Percentiles rank a stretch among this genome's conserved stretches.
Evolutionary conservation across 805 yeast species (phyloP).

Genomic region (Zygotorulaspora florentina): DNA sequence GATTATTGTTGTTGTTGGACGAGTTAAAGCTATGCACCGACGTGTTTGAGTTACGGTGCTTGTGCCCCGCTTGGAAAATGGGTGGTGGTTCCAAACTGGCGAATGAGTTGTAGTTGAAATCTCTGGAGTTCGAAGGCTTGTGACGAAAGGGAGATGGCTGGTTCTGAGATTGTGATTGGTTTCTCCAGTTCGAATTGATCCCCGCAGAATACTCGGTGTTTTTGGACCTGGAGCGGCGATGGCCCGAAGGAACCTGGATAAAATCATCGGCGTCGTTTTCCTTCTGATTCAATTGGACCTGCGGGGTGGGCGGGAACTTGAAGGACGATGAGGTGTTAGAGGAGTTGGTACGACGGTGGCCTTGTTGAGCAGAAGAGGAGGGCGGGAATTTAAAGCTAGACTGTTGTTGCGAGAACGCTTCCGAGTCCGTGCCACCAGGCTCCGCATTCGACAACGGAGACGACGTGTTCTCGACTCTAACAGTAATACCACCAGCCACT

Average conservation of each 20-base stretch:
- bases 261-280: conserved; percentile 30
- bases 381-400: conserved; percentile 34
- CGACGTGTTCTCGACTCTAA: conserved; percentile 19
- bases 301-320: conserved; percentile 58
- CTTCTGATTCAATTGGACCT: conserved; percentile 17
- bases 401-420: conserved; percentile 13
- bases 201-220: conserved; percentile 32
- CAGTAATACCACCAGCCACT: conserved; percentile 25
- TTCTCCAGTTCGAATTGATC: conserved; percentile 64
- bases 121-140: conserved; percentile 28
- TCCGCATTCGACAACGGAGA: conserved; percentile 7
- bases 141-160: conserved; percentile 35
- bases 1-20: conserved; percentile 33
- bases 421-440: conserved; percentile 5
- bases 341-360: conserved; percentile 24
- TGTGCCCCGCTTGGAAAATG: conserved; percentile 72
- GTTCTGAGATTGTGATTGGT: conserved; percentile 42
- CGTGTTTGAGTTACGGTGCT: conserved; percentile 68
- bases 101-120: conserved; percentile 18
- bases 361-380: conserved; percentile 24
- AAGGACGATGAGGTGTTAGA: conserved; percentile 45
- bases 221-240: conserved; percentile 31
- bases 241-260: conserved; percentile 27
- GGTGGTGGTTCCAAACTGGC: conserved; percentile 35
- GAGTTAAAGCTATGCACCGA: conserved; percentile 47